phyloP scores from a whole-genome alignment of 2,329 filamentous ascomycete species.

The Hysterium pulicare region DNA sequence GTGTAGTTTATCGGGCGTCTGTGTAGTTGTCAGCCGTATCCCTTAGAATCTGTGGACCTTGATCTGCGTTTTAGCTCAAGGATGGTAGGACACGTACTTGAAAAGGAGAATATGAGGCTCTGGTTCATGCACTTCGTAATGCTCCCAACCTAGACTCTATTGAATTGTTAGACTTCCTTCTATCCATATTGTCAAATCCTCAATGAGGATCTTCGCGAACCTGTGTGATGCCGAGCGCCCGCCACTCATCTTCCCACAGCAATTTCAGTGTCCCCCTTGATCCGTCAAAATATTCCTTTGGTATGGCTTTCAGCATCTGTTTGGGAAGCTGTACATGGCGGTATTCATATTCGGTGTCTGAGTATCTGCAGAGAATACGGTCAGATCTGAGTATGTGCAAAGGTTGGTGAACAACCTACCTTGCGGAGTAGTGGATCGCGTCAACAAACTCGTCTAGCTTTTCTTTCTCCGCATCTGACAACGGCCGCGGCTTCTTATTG shows the following conservation, averaged over 20 bases:
- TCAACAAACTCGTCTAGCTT: slow-evolving; percentile 89
- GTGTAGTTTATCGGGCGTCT: slow-evolving; percentile 85
- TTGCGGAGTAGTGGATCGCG: slow-evolving; percentile 89
- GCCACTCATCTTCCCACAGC: slow-evolving; percentile 98
- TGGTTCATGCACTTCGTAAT: slow-evolving; percentile 98
- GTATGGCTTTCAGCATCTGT: slow-evolving; percentile 95
- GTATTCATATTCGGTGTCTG: slow-evolving; percentile 90
- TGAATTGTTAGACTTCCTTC: slow-evolving; percentile 4
- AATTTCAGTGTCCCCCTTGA: slow-evolving; percentile 90
- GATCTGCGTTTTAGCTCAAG: neutral
- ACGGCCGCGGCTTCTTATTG: slow-evolving; percentile 77
- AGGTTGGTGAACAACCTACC: slow-evolving; percentile 54
- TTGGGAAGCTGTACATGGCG: slow-evolving; percentile 97
- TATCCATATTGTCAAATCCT: neutral
- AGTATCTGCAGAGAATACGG: slow-evolving; percentile 64
- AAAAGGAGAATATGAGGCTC: slow-evolving; percentile 98
- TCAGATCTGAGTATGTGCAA: slow-evolving; percentile 15
- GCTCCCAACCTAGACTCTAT: slow-evolving; percentile 96
- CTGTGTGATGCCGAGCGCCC: slow-evolving; percentile 94
- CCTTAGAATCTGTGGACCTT: neutral
- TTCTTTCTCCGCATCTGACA: slow-evolving; percentile 77
- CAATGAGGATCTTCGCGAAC: slow-evolving; percentile 48
- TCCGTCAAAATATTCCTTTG: slow-evolving; percentile 88
- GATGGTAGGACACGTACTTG: slow-evolving; percentile 64
- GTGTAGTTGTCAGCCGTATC: slow-evolving; percentile 10